A percentile compares a stretch with the other conserved stretches of the same genome.
These are phyloP conservation scores for Mycena vulgaris DNA, from an alignment of 768 basidiomycete genomes.

Conservation along the genomic window DNA sequence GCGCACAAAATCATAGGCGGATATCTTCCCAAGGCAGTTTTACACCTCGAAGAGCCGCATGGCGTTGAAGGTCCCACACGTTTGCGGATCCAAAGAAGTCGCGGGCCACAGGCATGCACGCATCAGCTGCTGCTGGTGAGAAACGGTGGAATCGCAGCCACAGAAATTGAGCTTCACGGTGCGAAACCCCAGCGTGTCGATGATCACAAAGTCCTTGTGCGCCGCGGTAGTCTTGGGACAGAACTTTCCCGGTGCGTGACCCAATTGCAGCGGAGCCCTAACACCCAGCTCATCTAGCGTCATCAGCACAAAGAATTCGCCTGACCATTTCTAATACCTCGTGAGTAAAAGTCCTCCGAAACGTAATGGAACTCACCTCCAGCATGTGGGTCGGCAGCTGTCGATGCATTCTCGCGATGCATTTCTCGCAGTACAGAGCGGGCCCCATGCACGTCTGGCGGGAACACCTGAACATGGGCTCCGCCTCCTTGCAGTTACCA, in stretches of 20 bases:
- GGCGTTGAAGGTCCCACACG: background rate
- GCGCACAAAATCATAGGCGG: background rate
- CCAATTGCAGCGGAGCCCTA: background rate
- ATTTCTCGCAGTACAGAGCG: background rate
- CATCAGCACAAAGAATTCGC: background rate
- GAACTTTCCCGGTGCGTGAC: background rate
- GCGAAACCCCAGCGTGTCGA: background rate
- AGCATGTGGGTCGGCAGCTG: background rate
- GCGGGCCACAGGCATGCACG: background rate
- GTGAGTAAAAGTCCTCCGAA: background rate
- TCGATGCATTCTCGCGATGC: background rate
- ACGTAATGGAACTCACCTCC: background rate
- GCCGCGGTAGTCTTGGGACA: background rate
- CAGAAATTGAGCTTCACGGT: constrained; percentile 2
- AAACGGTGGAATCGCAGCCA: background rate
- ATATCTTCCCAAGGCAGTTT: background rate
- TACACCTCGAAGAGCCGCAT: background rate
- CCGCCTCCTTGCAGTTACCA: background rate
- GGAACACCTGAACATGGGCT: background rate
- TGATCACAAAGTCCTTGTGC: constrained; percentile 1
- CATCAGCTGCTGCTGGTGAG: background rate
- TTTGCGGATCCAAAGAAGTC: background rate
- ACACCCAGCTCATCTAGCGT: background rate
- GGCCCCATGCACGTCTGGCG: background rate
- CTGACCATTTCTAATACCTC: background rate